Percentiles rank a stretch among this genome's conserved stretches.
These are phyloP conservation scores for Hymenoscyphus fraxineus DNA, from an alignment of 2,329 filamentous ascomycete genomes.

Conservation along the genomic window DNA sequence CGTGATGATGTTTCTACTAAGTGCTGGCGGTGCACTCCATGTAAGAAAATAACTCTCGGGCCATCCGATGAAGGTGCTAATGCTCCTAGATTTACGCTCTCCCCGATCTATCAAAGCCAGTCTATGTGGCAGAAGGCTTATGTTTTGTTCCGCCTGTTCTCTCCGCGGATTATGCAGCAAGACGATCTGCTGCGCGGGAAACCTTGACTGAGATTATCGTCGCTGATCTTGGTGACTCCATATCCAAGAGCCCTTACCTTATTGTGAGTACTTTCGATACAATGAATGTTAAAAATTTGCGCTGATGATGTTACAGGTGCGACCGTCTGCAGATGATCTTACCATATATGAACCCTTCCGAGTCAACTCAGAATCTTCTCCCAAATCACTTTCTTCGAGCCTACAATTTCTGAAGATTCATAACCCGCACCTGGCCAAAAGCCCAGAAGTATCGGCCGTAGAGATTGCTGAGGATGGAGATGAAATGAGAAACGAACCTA, in stretches of 20 bases:
- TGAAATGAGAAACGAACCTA: constrained; percentile 39
- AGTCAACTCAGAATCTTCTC: constrained; percentile 33
- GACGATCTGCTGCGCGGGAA: constrained; percentile 69
- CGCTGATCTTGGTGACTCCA: constrained; percentile 76
- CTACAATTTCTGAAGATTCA: constrained; percentile 74
- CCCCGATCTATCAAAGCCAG: constrained; percentile 64
- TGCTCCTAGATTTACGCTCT: constrained; percentile 66
- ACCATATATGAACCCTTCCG: constrained; percentile 82
- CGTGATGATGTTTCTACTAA: constrained; percentile 74
- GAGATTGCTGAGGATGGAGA: constrained; percentile 48
- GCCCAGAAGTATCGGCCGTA: constrained; percentile 45
- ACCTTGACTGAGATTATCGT: constrained; percentile 75
- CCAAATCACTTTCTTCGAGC: constrained; percentile 35
- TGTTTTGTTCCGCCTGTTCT: constrained; percentile 74
- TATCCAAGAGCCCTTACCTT: constrained; percentile 69
- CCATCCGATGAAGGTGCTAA: constrained; percentile 15
- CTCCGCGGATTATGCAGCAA: constrained; percentile 64
- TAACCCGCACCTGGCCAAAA: constrained; percentile 63
- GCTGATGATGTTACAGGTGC: constrained; percentile 50
- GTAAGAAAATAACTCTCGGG: constrained; percentile 47
- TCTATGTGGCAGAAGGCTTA: constrained; percentile 74
- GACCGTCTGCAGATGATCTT: constrained; percentile 76
- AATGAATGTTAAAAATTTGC: not conserved
- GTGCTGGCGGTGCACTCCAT: constrained; percentile 67
- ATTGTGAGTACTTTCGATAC: constrained; percentile 55